These are phyloP conservation scores for Pleurotus salmoneostramineus DNA, from an alignment of 768 basidiomycete genomes.

Conservation along the genomic window DNA sequence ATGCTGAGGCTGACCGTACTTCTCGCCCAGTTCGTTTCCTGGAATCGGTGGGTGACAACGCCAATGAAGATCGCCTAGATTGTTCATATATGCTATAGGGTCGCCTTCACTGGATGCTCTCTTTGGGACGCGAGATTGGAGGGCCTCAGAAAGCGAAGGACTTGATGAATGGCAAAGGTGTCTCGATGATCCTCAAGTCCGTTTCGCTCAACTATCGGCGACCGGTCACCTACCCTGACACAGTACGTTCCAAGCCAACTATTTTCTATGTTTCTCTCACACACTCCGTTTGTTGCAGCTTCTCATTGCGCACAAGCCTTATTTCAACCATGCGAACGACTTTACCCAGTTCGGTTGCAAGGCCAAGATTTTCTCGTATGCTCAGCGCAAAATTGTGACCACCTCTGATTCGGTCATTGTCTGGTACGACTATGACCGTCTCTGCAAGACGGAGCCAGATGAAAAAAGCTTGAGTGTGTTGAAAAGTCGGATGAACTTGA, in stretches of 20 bases:
- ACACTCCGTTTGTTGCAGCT: too few relatives aligned
- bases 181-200: conserved; percentile 74
- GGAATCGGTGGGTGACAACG: conserved; percentile 49
- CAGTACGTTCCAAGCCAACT: too few relatives aligned
- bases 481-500: neutral
- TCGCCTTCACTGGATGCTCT: conserved; percentile 64
- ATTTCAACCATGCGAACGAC: conserved; percentile 24
- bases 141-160: conserved; percentile 50
- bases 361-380: conserved; percentile 60
- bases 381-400: conserved; percentile 60
- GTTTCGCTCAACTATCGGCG: conserved; percentile 62
- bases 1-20: conserved; percentile 1
- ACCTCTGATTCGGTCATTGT: conserved; percentile 62
- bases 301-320: conserved; percentile 59
- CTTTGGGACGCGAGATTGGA: conserved; percentile 55
- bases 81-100: conserved; percentile 36
- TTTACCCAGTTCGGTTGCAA: conserved; percentile 41
- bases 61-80: neutral
- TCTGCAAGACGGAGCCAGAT: conserved; percentile 62
- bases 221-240: conserved; percentile 76
- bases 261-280: too few relatives aligned
- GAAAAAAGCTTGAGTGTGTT: conserved; percentile 36
- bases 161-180: conserved; percentile 59
- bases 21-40: conserved; percentile 53
- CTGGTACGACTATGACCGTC: conserved; percentile 74